Evolutionary conservation across 2,329 filamentous ascomycete species (phyloP), one percentile per base, ranked within the genome.

Genomic region (Pseudopyrenochaeta lycopersici): DNA sequence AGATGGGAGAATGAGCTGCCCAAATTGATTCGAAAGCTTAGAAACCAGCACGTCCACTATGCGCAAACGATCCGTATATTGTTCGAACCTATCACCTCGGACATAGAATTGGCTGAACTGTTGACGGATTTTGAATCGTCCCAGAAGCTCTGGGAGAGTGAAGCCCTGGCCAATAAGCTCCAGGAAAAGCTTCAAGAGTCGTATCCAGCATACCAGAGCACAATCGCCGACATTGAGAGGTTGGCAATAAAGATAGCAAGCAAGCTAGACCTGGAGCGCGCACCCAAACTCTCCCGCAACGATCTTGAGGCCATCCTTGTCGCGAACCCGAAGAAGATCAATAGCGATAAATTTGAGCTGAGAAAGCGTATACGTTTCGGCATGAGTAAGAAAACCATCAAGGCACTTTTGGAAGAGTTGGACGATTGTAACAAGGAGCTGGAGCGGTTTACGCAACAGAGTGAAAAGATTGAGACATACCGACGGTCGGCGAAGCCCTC

Each of bases 401-500:
- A 74, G 43, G 63, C 60, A 18, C 52, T 75, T 10, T 54, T 76
- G 3, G 71, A 74, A 46, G 68, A 76, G 52, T 55, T 76, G 17
- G 67, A 74, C 31, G 71, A 74, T 2, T 76, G 73, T 62, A 76
- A 75, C 45, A 74, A 73, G 31, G 72, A 76, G 44, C 62, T 76
- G 3, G 74, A 76, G 46, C 66, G 74, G 12, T 75, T 76, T 33
- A 75, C 73, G 0, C 69, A 75, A 27, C 70, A 71, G 41, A 74
- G 69, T 18, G 73, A 76, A 46, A 75, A 68, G 56, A 67, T 76
- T 3, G 72, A 76, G 32, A 71, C 68, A 1, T 68, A 65, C 46
- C 67, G 72, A 18, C 75, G 70, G 47, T 52, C 63, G 4, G 64
- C 63, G 3, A 76, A 75, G 46, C 72, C 72, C 10, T 72, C 71